These are phyloP conservation scores for Akebia trifoliata DNA, from an alignment of 164 flowering plant genomes.

Conservation along the genomic window DNA sequence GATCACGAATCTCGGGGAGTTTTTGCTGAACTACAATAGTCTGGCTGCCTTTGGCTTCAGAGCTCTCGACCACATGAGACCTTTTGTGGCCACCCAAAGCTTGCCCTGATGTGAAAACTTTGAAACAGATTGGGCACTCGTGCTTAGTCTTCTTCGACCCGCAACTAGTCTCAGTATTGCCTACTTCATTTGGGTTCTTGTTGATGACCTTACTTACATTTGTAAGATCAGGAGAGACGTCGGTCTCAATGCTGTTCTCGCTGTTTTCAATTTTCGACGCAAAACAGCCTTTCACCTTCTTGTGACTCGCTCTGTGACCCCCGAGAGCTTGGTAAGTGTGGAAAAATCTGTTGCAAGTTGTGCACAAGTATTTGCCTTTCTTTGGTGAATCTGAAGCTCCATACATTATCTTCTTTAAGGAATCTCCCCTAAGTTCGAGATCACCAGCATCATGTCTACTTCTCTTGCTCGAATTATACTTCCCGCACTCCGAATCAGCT, in stretches of 20 bases:
- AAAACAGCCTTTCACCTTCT: conserved; percentile 29
- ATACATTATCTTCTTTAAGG: conserved; percentile 14
- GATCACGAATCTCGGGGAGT: conserved; percentile 20
- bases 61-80: conserved; percentile 45
- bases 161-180: conserved; percentile 17
- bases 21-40: conserved; percentile 30
- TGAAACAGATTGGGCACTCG: conserved; percentile 59
- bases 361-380: conserved; percentile 42
- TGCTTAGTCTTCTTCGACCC: conserved; percentile 39
- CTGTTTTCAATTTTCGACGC: conserved; percentile 37
- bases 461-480: conserved; percentile 24
- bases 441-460: conserved; percentile 20
- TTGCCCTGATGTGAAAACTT: conserved; percentile 63
- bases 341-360: conserved; percentile 45
- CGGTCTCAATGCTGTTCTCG: conserved; percentile 39
- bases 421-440: conserved; percentile 18
- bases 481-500: conserved; percentile 20
- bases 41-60: conserved; percentile 18
- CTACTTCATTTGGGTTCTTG: no score
- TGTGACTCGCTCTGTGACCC: conserved; percentile 55
- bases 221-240: conserved; percentile 21
- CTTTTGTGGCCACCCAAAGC: conserved; percentile 79
- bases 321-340: conserved; percentile 58
- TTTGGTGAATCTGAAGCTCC: conserved; percentile 29
- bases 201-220: conserved; percentile 18